These are phyloP conservation scores for Stagonosporopsis cucurbitacearum DNA, from an alignment of 2,329 filamentous ascomycete species.

Conservation along the genomic window DNA sequence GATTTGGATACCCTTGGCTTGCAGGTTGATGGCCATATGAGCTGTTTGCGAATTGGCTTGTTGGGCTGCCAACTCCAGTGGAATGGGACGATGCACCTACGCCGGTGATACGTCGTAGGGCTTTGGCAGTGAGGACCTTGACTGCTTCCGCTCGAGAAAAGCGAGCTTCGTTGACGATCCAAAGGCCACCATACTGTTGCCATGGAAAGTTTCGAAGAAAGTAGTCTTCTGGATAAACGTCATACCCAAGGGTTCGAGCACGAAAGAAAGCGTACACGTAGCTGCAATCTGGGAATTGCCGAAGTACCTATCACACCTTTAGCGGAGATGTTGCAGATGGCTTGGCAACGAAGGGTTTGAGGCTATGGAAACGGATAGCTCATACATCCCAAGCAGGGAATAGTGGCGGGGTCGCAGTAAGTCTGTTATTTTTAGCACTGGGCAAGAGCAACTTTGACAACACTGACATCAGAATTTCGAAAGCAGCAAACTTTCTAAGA, in stretches of 20 bases:
- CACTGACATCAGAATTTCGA: conserved; percentile 77
- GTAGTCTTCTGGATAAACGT: conserved; percentile 49
- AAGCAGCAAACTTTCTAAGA: conserved; percentile 73
- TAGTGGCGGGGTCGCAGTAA: conserved; percentile 46
- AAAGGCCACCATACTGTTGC: conserved; percentile 48
- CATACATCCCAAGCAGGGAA: conserved; percentile 53
- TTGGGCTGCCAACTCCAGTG: conserved; percentile 23
- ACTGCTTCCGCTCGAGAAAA: conserved; percentile 42
- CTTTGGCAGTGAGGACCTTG: conserved; percentile 31
- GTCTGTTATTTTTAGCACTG: conserved; percentile 32
- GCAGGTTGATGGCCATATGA: conserved; percentile 17
- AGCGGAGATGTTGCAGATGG: conserved; percentile 24
- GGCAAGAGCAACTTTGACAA: background rate
- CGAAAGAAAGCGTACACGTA: conserved; percentile 50
- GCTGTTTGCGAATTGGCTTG: conserved; percentile 23
- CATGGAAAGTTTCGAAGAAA: conserved; percentile 49
- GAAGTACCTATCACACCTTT: conserved; percentile 43
- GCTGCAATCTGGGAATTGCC: conserved; percentile 46
- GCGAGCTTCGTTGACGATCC: conserved; percentile 47
- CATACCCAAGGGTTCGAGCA: conserved; percentile 45
- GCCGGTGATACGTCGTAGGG: conserved; percentile 40
- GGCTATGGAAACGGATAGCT: conserved; percentile 19
- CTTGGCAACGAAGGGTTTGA: conserved; percentile 6
- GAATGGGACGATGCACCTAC: conserved; percentile 29
- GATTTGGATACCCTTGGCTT: conserved; percentile 1